Evolutionary conservation across 371 early-diverging fungal species (phyloP).

Genomic region (Basidiobolus meristosporus): DNA sequence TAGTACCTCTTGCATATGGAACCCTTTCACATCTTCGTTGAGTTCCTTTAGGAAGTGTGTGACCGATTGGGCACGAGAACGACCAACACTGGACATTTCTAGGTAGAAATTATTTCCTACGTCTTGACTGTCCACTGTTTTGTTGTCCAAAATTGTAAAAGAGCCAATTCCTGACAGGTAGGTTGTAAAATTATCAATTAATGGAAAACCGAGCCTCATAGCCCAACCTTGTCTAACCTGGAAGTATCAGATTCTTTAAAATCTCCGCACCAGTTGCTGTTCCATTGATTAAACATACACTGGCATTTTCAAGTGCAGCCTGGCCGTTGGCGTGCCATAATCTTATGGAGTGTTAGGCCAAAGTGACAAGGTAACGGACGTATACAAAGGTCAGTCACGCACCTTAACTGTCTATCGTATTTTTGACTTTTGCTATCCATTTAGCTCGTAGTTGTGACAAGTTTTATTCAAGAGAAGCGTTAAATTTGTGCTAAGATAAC

Average conservation of each 20-base stretch:
- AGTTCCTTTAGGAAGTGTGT: slow-evolving; percentile 54
- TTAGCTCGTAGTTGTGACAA: too few species aligned
- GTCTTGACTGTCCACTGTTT: slow-evolving; percentile 36
- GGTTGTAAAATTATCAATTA: too few species aligned
- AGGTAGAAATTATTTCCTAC: slow-evolving; percentile 82
- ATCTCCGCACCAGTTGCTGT: slow-evolving; percentile 73
- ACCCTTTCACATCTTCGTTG: slow-evolving; percentile 63
- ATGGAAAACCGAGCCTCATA: too few species aligned
- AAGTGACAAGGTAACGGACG: too few species aligned
- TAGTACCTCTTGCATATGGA: too few species aligned
- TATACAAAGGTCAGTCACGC: too few species aligned
- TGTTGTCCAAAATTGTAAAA: slow-evolving; percentile 64
- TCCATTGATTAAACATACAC: slow-evolving; percentile 66
- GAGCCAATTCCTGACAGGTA: slow-evolving; percentile 54
- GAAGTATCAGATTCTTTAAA: slow-evolving; percentile 84
- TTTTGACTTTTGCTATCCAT: too few species aligned
- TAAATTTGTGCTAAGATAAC: too few species aligned
- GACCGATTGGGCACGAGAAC: slow-evolving; percentile 33
- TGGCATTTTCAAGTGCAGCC: slow-evolving; percentile 58
- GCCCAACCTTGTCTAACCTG: slow-evolving; percentile 71
- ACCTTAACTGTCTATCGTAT: too few species aligned
- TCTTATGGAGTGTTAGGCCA: too few species aligned
- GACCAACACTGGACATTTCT: slow-evolving; percentile 32
- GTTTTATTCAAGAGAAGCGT: too few species aligned
- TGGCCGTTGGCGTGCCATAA: slow-evolving; percentile 89